Percentiles rank a stretch among this genome's conserved stretches.
Conservation (phyloP, 345 rosid species). For the Aquilaria malaccensis region DNA sequence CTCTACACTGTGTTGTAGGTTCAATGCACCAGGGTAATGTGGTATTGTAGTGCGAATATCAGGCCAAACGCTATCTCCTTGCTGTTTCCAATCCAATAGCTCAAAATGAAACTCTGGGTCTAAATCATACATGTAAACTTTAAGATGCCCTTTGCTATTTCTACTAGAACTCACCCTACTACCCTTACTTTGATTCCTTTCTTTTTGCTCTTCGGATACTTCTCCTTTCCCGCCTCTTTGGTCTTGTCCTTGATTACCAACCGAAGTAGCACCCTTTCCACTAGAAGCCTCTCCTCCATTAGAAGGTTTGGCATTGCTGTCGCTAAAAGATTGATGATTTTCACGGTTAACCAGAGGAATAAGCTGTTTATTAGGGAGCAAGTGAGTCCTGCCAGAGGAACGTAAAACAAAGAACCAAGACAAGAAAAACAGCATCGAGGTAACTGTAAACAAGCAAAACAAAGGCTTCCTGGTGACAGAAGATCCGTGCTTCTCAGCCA, state of each 20-base stretch:
- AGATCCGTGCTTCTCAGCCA: slow-evolving; percentile 51
- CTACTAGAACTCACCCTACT: slow-evolving; percentile 14
- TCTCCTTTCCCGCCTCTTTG: slow-evolving; percentile 14
- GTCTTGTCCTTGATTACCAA: slow-evolving; percentile 18
- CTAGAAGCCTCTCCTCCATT: slow-evolving; percentile 20
- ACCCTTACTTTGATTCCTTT: slow-evolving; percentile 8
- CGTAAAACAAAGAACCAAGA: slow-evolving; percentile 73
- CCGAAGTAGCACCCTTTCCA: neutral
- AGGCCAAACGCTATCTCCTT: slow-evolving; percentile 67
- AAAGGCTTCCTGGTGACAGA: slow-evolving; percentile 35
- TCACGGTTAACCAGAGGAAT: slow-evolving; percentile 23
- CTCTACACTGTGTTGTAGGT: slow-evolving; percentile 91
- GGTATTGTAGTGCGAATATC: slow-evolving; percentile 54
- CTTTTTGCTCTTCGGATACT: neutral
- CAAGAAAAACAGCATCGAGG: slow-evolving; percentile 37
- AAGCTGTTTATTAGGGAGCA: slow-evolving; percentile 28
- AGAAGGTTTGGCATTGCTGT: slow-evolving; percentile 15
- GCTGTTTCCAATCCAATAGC: slow-evolving; percentile 63
- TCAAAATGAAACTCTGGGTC: slow-evolving; percentile 84
- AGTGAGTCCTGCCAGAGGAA: slow-evolving; percentile 36
- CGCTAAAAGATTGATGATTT: slow-evolving; percentile 10
- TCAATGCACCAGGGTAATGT: slow-evolving; percentile 79
- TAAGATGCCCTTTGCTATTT: slow-evolving; percentile 29
- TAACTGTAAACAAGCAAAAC: slow-evolving; percentile 34
- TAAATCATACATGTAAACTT: slow-evolving; percentile 87